Base-by-base conservation (phyloP, 2,329 filamentous ascomycete species). In the Plectosphaerella cucumerina region DNA sequence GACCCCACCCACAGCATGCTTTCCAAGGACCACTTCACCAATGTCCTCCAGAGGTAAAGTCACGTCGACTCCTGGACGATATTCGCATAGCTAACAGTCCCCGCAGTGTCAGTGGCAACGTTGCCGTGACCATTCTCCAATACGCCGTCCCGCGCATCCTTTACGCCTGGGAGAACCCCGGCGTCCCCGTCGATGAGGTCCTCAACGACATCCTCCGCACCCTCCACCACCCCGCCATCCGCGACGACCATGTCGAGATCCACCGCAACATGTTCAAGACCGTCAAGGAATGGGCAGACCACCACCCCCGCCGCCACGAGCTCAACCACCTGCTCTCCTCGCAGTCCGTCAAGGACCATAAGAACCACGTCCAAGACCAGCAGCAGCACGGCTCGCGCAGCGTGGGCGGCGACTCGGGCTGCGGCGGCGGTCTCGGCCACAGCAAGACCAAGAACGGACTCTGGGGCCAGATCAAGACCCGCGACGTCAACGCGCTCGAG, bases 131-230 rank as follows among this genome's bases (percentile, higher is more conserved):
- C 0, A 87, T 96, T 52, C 72, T 97, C 21, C 85, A 95, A 74
- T 97, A 96, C 61, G 83, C 88, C 31, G 89, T 91, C 2, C 93
- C 93, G 76, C 88, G 93, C 33, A 74, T 97, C 45, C 77, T 99
- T 18, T 96, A 93, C 64, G 93, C 92, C 4, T 97, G 92, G 90
- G 89, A 97, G 57, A 89, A 97, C 65, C 82, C 87, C 3, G 84
- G 86, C 42, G 85, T 96, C 1, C 83, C 90, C 0, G 86, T 94
- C 4, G 82, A 95, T 35, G 88, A 95, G 67, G 87, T 97, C 1
- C 76, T 92, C 55, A 77, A 89, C 56, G 93, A 97, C 59, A 83
- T 95, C 39, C 73, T 91, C 44, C 82, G 82, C 21, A 85, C 90
- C 11, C 96, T 97, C 73, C 94, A 99, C 66, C 94, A 99, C 65